Evolutionary conservation across 176 grass and related monocot genomes (phyloP), one percentile per base, ranked within the genome.

Genomic region (Oryza glaberrima): DNA sequence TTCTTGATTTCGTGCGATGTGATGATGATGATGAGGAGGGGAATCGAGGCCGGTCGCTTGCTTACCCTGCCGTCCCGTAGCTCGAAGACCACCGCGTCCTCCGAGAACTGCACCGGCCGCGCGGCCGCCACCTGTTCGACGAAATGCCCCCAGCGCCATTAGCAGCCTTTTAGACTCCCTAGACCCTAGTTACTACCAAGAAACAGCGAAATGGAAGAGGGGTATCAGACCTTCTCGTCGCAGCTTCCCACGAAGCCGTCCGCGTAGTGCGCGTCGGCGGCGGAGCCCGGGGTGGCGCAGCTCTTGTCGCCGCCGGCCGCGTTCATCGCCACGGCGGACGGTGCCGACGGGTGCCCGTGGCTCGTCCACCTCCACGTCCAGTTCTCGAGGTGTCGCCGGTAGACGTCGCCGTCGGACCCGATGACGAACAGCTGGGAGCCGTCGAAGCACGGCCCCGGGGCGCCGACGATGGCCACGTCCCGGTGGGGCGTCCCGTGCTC

Each of bases 21-120:
- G 32, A 17, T 9, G 70, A 11, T 35, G 34, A 35, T 2, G 75
- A 49, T 17, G 22, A 48, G 64, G 4, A 6, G 51, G 51, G 32
- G 77, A 36, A 40, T 40, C 38, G 38, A 40, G 38, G 6, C 17
- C 79, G 35, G 14, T 25, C 19, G 7, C 1, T 43, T 20, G n/a
- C 67, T 78, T 94, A 96, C 93, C 93, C 96, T 88, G 52, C 96
- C 96, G 76, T 96, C 96, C 82, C 91, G 88, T 76, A 94, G 88
- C 75, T 94, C 85, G 68, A 98, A 98, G 81, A 95, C 86, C 64
- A 96, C 84, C 2, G 96, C 92, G 54, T 95, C 67, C 49, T 94
- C 90, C 0, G 96, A 98, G 87, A 98, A 96, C 16, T 93, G 91
- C 70, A 94, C 88, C 8, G 96, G 93, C 68, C 93, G 77, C 67